These are phyloP conservation scores for Sequoiadendron giganteum DNA, from an alignment of 75 land plant species.

Conservation along the genomic window DNA sequence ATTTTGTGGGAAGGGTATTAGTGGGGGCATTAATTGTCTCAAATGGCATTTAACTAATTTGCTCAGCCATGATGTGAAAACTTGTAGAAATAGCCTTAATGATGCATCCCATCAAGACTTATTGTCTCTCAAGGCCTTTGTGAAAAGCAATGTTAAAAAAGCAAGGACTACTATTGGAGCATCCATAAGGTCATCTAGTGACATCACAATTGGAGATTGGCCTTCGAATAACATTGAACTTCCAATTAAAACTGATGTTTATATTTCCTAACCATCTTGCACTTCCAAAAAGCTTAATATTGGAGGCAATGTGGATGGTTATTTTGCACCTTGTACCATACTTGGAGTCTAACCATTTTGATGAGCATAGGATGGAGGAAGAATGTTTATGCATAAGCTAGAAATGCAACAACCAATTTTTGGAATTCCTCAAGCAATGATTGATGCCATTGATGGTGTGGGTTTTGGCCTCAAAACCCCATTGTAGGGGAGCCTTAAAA, in stretches of 20 bases:
- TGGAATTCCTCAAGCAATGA: background rate
- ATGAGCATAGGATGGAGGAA: background rate
- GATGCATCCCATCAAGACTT: background rate
- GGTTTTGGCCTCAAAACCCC: no score
- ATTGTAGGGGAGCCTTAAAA: no score
- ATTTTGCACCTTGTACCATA: background rate
- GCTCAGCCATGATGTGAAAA: no score
- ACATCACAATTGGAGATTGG: no score
- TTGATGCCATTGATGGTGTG: no score
- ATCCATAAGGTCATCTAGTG: background rate
- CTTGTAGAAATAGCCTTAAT: no score
- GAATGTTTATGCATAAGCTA: background rate
- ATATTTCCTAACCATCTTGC: background rate
- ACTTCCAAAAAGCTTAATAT: background rate
- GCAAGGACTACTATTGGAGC: background rate
- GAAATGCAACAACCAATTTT: background rate
- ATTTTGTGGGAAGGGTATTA: no score
- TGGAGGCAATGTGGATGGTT: background rate
- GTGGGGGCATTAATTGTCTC: no score
- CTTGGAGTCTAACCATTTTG: background rate
- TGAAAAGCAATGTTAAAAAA: background rate
- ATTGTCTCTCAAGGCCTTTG: background rate
- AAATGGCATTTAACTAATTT: no score
- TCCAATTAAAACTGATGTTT: no score
- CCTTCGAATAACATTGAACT: no score